Base-by-base conservation (phyloP, 192 early-diverging fungal genomes). In the Backusella westeae region DNA sequence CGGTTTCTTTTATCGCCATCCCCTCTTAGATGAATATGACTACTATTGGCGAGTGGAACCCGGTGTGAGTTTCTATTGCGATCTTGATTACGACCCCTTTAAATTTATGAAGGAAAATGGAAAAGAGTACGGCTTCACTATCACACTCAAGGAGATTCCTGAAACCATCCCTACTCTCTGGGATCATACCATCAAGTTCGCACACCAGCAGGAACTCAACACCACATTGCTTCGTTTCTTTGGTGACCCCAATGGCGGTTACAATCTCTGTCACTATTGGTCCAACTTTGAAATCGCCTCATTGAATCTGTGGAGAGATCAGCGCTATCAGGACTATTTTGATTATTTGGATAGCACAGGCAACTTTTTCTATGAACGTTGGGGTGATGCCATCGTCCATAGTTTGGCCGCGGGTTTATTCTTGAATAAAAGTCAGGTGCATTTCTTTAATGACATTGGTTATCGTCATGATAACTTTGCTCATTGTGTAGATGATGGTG, bases 301-400 rank as follows among this genome's bases (percentile, higher is more conserved):
- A 63, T 77, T 94, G 14, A 78, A 86, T 46, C 85, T 92, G 71
- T 87, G 90, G 77, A 77, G 89, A 1, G 85, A 83, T 21, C 75
- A 80, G 19, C 81, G 66, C 10, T 94, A 94, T 74, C 76, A 83
- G 7, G 73, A 74, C 34, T 94, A 85, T 69, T 94, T 93, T 56
- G 72, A 85, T 34, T 89, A 84, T 38, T 77, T 94, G 21, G 93
- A 94, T 72, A 17, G 65, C n/a, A 85, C 85, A 1, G 86, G 88
- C 7, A 92, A 92, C 6, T 94, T 94, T 73, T 94, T 90, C 65
- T 92, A 93, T 80, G 93, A 91, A 76, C 81, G 92, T 36, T 94
- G 92, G 92, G 93, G 93, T 67, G 93, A 94, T 49, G 93, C 93
- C 0, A 91, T 91, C 66, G 85, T 93, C n/a, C 92, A 93, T 76